Conservation (phyloP, 2,329 filamentous ascomycete genomes). For the Epichloe uncinata region DNA sequence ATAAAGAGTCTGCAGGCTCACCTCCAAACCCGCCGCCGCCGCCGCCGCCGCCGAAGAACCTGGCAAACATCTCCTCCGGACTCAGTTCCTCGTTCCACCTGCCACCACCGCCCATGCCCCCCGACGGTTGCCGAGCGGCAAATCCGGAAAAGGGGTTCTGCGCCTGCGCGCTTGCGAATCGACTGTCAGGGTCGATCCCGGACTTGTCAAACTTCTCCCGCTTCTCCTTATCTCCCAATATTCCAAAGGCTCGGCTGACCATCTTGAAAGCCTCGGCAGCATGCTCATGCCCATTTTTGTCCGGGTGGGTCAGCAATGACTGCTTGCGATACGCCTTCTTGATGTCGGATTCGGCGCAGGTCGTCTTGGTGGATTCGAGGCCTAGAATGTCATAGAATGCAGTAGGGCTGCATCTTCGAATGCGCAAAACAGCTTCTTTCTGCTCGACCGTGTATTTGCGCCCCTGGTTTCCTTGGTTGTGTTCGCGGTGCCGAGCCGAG, state of each 20-base stretch:
- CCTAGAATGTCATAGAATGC: constrained; percentile 93
- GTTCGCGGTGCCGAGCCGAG: constrained; percentile 41
- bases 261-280: constrained; percentile 98
- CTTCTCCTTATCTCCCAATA: constrained; percentile 89
- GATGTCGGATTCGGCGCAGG: constrained; percentile 69
- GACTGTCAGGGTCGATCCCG: constrained; percentile 82
- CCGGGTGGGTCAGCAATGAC: constrained; percentile 87
- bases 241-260: constrained; percentile 86
- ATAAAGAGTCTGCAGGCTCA: constrained; percentile 12
- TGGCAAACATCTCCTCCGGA: constrained; percentile 90
- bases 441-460: constrained; percentile 80
- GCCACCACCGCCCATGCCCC: constrained; percentile 35
- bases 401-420: constrained; percentile 69
- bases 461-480: constrained; percentile 64
- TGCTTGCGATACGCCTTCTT: constrained; percentile 97
- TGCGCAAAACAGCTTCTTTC: constrained; percentile 79
- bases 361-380: constrained; percentile 48
- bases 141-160: constrained; percentile 51
- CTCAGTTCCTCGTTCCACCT: constrained; percentile 88
- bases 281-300: constrained; percentile 94
- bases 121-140: constrained; percentile 29
- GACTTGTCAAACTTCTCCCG: constrained; percentile 68
- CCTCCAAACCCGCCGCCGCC: constrained; percentile 49
- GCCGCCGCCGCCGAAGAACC: constrained; percentile 82
- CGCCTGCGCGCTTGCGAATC: constrained; percentile 55